A percentile compares a stretch with the other conserved stretches of the same genome.
phyloP scores from a whole-genome alignment of 1,284 basidiomycete species.

The Trichosporon faecale region DNA sequence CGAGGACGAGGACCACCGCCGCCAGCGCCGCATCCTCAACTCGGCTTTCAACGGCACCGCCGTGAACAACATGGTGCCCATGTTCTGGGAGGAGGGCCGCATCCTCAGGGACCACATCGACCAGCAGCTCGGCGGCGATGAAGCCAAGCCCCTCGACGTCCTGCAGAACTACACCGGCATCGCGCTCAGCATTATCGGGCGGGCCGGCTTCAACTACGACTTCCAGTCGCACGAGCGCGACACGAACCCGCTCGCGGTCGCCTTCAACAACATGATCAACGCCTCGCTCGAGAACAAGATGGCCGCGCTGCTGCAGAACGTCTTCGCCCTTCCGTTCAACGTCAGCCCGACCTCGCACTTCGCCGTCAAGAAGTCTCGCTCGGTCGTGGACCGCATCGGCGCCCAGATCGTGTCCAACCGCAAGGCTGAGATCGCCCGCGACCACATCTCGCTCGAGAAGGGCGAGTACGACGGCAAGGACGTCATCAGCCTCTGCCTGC shows the following conservation, averaged over 20 bases:
- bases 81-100: slow-evolving; percentile 64
- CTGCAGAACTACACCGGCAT: slow-evolving; percentile 62
- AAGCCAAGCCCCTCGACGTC: slow-evolving; percentile 56
- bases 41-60: slow-evolving; percentile 50
- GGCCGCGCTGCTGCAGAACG: slow-evolving; percentile 20
- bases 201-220: slow-evolving; percentile 66
- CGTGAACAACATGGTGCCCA: slow-evolving; percentile 55
- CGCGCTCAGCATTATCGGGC: slow-evolving; percentile 68
- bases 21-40: slow-evolving; percentile 56
- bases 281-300: slow-evolving; percentile 49
- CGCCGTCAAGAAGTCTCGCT: background rate
- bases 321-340: slow-evolving; percentile 18
- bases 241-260: slow-evolving; percentile 57
- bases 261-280: slow-evolving; percentile 60
- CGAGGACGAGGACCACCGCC: slow-evolving; percentile 57
- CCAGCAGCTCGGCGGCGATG: slow-evolving; percentile 25
- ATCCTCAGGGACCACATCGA: slow-evolving; percentile 53
- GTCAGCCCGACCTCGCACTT: background rate
- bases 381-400: slow-evolving; percentile 12
- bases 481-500: slow-evolving; percentile 54
- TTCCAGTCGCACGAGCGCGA: slow-evolving; percentile 56
- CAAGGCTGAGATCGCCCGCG: slow-evolving; percentile 29
- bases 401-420: slow-evolving; percentile 35
- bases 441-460: slow-evolving; percentile 42
- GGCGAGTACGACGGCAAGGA: slow-evolving; percentile 55